A percentile compares a stretch with the other conserved stretches of the same genome.
phyloP scores from a whole-genome alignment of 345 rosid species.

The Linum lewisii region DNA sequence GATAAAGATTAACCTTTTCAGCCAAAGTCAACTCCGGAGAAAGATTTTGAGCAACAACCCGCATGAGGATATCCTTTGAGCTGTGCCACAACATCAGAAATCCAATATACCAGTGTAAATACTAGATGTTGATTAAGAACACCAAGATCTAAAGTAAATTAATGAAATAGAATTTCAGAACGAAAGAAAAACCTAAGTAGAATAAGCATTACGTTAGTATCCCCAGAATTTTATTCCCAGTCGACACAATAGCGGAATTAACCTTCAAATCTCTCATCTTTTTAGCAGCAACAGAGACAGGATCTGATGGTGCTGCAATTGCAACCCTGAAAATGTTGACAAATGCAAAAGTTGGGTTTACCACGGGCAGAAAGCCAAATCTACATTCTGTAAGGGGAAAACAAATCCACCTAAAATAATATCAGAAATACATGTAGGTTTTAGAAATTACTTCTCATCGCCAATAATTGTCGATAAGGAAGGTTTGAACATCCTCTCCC shows the following conservation, averaged over 20 bases:
- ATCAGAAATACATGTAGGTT: background rate
- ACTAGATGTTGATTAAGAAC: slow-evolving; percentile 2
- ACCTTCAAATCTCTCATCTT: slow-evolving; percentile 72
- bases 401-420: background rate
- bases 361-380: slow-evolving; percentile 8
- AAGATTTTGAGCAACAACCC: slow-evolving; percentile 91
- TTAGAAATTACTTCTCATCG: slow-evolving; percentile 47
- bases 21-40: slow-evolving; percentile 81
- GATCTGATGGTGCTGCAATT: slow-evolving; percentile 65
- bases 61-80: slow-evolving; percentile 94
- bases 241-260: slow-evolving; percentile 60
- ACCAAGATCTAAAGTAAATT: background rate
- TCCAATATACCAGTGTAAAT: slow-evolving; percentile 1
- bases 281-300: slow-evolving; percentile 82
- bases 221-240: slow-evolving; percentile 67
- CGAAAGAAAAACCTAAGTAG: slow-evolving; percentile 4
- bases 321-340: slow-evolving; percentile 44
- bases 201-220: slow-evolving; percentile 65
- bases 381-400: background rate
- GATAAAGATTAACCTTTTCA: slow-evolving; percentile 50
- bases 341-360: slow-evolving; percentile 12
- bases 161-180: background rate
- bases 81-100: slow-evolving; percentile 30
- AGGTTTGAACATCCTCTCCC: slow-evolving; percentile 96
- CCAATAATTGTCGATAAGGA: slow-evolving; percentile 73